Base-by-base conservation (phyloP, 306 rosid species). In the Trichosanthes truncata region DNA sequence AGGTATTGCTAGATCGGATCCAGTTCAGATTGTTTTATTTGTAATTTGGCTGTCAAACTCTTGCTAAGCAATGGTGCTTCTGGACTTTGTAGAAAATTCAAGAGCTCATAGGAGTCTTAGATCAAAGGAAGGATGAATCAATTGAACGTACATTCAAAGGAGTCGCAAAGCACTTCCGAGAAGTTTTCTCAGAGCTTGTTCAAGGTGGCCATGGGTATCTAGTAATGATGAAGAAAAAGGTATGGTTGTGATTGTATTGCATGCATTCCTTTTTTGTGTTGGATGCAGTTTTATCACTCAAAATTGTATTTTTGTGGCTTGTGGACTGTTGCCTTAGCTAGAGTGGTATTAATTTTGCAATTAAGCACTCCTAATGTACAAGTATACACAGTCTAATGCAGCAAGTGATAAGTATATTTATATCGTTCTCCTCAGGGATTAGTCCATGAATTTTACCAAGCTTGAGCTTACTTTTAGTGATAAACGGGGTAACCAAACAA, bases 141-240 rank as follows among this genome's bases (percentile, higher is more conserved):
- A 95, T 92, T 53, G 98, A 95, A 63, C 97, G 97, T 48, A 95
- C 98, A 80, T 95, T 92, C 86, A 95, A 95, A 87, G 98, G 98
- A 81, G 98, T 95, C 82, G 97, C 98, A 51, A 86, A 92, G 92
- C 95, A 95, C 89, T 95, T 95, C 78, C 97, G 93, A 78, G 97
- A 95, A 90, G 97, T 95, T 78, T 95, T 95, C 84, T 90, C 98
- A 18, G 93, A 95, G 82, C 98, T 95, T 77, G 98, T 95, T 83
- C 93, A 84, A 82, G 98, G 96, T 18, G 98, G 97, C 66, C 89
- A 88, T 85, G 98, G 98, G 63, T 86, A 89, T 84, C 88, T 95
- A 76, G 95, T 92, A 81, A 95, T 95, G 98, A 91, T 91, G 97
- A 95, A 89, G 88, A 92, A 91, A 86, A 95, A 91, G 98, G 97